Evolutionary conservation across 179 eudicot genomes (phyloP).

Genomic region (Beta macrorhiza): DNA sequence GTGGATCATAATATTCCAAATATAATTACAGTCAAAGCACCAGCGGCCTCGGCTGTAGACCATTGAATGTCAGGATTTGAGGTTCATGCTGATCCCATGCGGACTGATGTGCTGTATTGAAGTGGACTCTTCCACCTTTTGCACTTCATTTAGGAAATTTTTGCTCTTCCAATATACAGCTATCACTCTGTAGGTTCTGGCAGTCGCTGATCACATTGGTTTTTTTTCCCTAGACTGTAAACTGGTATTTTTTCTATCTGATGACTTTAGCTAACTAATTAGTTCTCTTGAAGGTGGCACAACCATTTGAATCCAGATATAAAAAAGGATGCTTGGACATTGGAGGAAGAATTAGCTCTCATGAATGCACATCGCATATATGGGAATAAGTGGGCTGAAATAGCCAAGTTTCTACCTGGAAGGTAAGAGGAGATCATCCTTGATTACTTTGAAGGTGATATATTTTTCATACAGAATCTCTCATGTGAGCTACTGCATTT

Average conservation of each 20-base stretch:
- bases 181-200: not conserved
- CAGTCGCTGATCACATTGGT: not conserved
- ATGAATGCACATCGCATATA: constrained; percentile 73
- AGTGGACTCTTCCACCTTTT: not conserved
- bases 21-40: not conserved
- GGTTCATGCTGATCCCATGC: not conserved
- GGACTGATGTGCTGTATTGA: not conserved
- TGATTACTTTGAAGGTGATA: not conserved
- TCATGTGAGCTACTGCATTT: not conserved
- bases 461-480: not conserved
- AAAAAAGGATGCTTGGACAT: constrained; percentile 87
- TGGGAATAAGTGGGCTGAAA: constrained; percentile 99
- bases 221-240: not conserved
- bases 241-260: not conserved
- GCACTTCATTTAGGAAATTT: not conserved
- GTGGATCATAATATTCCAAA: not conserved
- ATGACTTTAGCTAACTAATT: not conserved
- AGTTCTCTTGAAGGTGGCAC: constrained; percentile 74
- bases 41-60: not conserved
- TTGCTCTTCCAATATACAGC: not conserved
- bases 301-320: constrained; percentile 95
- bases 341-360: constrained; percentile 82
- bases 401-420: constrained; percentile 85
- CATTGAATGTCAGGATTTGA: not conserved
- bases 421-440: constrained; percentile 43